Conservation (phyloP, 108 stramenopile genomes). For the Cyclotella atomus region DNA sequence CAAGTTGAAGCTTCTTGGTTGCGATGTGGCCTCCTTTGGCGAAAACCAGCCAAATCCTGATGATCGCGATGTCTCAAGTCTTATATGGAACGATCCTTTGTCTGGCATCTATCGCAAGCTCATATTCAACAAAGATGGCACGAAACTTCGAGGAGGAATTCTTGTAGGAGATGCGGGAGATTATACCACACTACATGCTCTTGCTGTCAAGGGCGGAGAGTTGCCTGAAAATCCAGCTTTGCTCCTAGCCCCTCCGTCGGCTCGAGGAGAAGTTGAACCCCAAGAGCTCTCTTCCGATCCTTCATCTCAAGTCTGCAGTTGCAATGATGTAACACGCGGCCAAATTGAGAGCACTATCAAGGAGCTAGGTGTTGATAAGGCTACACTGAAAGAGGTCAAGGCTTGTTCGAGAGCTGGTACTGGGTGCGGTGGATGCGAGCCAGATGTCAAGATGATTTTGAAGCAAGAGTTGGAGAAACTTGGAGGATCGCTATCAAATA, state of each 20-base stretch:
- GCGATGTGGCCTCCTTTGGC: slow-evolving; percentile 95
- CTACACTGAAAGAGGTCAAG: slow-evolving; percentile 78
- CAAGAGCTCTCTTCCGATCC: slow-evolving; percentile 63
- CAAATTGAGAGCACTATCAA: slow-evolving; percentile 66
- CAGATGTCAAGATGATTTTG: slow-evolving; percentile 82
- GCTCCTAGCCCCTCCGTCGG: slow-evolving; percentile 73
- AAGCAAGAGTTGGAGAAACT: slow-evolving; percentile 75
- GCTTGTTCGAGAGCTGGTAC: slow-evolving; percentile 88
- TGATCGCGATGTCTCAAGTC: slow-evolving; percentile 77
- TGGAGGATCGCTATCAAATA: slow-evolving; percentile 82
- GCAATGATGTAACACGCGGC: slow-evolving; percentile 91
- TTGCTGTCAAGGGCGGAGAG: slow-evolving; percentile 73
- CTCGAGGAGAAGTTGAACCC: slow-evolving; percentile 56
- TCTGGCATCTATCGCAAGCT: slow-evolving; percentile 91
- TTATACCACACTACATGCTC: slow-evolving; percentile 80
- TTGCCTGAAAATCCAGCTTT: slow-evolving; percentile 75
- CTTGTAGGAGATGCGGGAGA: slow-evolving; percentile 92
- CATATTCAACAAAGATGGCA: slow-evolving; percentile 93
- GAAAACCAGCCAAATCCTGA: slow-evolving; percentile 85
- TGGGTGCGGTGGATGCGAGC: slow-evolving; percentile 95
- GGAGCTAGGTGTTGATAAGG: slow-evolving; percentile 79
- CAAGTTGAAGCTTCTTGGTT: slow-evolving; percentile 95
- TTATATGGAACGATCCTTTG: slow-evolving; percentile 92
- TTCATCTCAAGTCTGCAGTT: slow-evolving; percentile 88
- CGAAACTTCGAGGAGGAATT: slow-evolving; percentile 89